Conservation (phyloP, 2,329 filamentous ascomycete species). For the Dendrostoma leiphaemia region DNA sequence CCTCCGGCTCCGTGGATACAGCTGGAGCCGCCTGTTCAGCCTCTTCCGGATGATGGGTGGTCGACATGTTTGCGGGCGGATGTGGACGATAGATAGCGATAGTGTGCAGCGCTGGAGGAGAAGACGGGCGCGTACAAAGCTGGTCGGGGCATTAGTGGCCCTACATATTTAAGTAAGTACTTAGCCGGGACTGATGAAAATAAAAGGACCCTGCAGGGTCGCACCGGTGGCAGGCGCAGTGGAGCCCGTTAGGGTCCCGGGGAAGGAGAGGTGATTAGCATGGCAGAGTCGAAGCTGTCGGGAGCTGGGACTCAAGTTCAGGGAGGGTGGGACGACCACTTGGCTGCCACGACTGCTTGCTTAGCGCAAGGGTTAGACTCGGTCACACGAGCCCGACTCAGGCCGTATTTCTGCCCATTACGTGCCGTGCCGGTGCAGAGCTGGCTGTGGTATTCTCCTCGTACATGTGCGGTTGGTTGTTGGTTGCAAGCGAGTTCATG, state of each 20-base stretch:
- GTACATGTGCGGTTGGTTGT: too few species aligned
- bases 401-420: too few species aligned
- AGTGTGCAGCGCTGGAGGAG: too few species aligned
- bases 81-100: neutral
- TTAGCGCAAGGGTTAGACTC: neutral
- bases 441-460: too few species aligned
- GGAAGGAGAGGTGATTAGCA: too few species aligned
- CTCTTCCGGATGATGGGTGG: neutral
- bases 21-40: neutral
- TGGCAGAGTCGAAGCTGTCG: too few species aligned
- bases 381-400: too few species aligned
- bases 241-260: neutral
- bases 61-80: constrained; percentile 2
- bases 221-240: neutral
- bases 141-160: neutral
- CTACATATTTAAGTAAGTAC: too few species aligned
- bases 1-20: neutral
- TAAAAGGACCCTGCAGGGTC: neutral
- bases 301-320: too few species aligned
- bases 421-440: too few species aligned
- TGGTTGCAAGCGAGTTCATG: too few species aligned
- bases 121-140: too few species aligned
- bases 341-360: neutral
- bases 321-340: neutral
- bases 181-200: neutral